phyloP scores from a whole-genome alignment of 2,329 filamentous ascomycete species.

The Trichoderma sp. region DNA sequence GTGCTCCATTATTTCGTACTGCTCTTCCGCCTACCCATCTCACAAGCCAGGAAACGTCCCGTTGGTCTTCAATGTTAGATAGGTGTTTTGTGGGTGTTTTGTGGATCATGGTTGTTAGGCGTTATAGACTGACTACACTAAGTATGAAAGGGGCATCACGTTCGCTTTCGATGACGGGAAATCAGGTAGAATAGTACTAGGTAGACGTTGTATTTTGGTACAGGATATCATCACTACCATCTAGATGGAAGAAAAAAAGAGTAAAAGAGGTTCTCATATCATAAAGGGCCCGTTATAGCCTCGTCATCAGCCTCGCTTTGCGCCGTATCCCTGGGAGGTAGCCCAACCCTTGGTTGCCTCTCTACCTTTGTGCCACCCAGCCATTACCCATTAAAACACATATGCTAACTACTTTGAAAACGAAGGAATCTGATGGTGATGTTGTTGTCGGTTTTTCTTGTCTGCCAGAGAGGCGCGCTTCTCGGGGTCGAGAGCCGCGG shows the following conservation, averaged over 20 bases:
- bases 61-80: too few species aligned
- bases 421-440: constrained; percentile 32
- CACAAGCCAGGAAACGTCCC: too few species aligned
- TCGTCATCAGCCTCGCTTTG: background rate
- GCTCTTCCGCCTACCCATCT: too few species aligned
- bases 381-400: background rate
- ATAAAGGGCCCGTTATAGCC: background rate
- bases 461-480: constrained; percentile 35
- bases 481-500: constrained; percentile 33
- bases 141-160: too few species aligned
- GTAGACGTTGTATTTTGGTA: too few species aligned
- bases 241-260: background rate
- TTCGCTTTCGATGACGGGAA: too few species aligned
- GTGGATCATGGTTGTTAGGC: too few species aligned
- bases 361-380: background rate
- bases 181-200: too few species aligned
- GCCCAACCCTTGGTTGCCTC: background rate
- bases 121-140: too few species aligned
- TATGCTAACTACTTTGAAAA: constrained; percentile 33
- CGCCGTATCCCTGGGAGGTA: background rate
- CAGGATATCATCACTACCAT: too few species aligned
- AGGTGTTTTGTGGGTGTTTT: too few species aligned
- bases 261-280: background rate
- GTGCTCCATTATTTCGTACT: too few species aligned
- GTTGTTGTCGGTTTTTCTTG: constrained; percentile 8